Evolutionary conservation across 106 monocot genomes (phyloP).

Genomic region (Alisma plantagoaquatica): DNA sequence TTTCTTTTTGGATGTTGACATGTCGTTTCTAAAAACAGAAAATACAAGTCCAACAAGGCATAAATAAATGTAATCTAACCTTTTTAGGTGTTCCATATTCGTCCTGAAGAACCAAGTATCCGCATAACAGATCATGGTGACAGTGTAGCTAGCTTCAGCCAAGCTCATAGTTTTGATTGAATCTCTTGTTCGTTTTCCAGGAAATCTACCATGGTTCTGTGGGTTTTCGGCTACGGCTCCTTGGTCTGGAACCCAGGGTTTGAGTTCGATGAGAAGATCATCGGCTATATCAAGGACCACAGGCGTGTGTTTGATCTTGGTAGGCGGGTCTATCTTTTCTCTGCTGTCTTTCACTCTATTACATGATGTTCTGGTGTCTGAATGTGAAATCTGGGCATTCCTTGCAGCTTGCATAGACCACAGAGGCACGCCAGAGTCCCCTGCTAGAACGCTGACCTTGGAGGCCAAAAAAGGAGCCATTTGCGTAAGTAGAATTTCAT

Average conservation of each 20-base stretch:
- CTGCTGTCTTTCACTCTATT: background rate
- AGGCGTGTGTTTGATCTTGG: constrained; percentile 73
- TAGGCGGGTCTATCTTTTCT: constrained; percentile 4
- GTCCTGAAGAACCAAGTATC: too few species aligned
- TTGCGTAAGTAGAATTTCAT: constrained; percentile 47
- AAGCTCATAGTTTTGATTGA: too few species aligned
- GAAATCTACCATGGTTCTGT: constrained; percentile 47
- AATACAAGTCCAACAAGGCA: too few species aligned
- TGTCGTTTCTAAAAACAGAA: too few species aligned
- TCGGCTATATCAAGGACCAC: constrained; percentile 69
- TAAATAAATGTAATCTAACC: too few species aligned
- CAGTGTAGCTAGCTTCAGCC: too few species aligned
- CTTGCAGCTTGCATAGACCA: constrained; percentile 90
- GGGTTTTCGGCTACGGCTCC: constrained; percentile 83
- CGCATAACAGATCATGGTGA: too few species aligned
- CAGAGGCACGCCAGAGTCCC: constrained; percentile 86
- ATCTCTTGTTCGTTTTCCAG: constrained; percentile 12
- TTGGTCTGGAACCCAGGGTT: constrained; percentile 81
- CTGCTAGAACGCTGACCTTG: constrained; percentile 92
- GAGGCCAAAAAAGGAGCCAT: constrained; percentile 62
- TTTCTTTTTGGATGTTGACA: too few species aligned
- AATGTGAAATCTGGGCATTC: background rate
- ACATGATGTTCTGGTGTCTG: background rate
- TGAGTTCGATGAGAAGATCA: constrained; percentile 68
- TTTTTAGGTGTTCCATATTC: too few species aligned